phyloP scores from a whole-genome alignment of 148 eudicot genomes.

The Cornus suecica region DNA sequence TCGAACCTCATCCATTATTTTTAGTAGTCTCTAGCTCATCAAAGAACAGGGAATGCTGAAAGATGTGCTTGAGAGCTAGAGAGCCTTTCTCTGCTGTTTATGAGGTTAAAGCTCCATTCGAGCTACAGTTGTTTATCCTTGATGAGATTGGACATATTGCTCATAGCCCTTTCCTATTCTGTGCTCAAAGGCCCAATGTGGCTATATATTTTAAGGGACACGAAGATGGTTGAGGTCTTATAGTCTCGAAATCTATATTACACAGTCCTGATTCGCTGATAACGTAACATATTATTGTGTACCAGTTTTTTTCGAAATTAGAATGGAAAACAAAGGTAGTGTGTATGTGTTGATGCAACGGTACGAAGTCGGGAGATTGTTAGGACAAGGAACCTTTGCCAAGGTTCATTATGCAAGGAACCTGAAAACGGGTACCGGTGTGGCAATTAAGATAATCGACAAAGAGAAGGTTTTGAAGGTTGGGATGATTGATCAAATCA shows the following conservation, averaged over 20 bases:
- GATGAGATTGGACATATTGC: constrained; percentile 22
- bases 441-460: constrained; percentile 44
- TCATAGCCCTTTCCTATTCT: constrained; percentile 8
- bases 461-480: constrained; percentile 44
- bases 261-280: background rate
- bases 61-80: constrained; percentile 56
- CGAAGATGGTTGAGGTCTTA: constrained; percentile 62
- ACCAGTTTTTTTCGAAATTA: background rate
- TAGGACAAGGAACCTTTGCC: constrained; percentile 58
- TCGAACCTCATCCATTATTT: background rate
- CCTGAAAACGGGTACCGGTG: constrained; percentile 35
- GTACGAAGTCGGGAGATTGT: constrained; percentile 42
- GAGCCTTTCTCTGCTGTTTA: constrained; percentile 25
- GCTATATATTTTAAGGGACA: constrained; percentile 28
- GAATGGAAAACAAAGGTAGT: constrained; percentile 20
- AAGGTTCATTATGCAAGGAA: constrained; percentile 47
- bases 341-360: constrained; percentile 25
- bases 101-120: constrained; percentile 25
- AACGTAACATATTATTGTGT: background rate
- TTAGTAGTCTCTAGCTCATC: constrained; percentile 20
- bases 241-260: constrained; percentile 7
- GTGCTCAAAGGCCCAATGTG: constrained; percentile 31
- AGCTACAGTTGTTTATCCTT: constrained; percentile 26
- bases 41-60: constrained; percentile 69
- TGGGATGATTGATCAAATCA: constrained; percentile 49